Conservation (phyloP, 1,284 basidiomycete species). For the Ustilago xerochloae region DNA sequence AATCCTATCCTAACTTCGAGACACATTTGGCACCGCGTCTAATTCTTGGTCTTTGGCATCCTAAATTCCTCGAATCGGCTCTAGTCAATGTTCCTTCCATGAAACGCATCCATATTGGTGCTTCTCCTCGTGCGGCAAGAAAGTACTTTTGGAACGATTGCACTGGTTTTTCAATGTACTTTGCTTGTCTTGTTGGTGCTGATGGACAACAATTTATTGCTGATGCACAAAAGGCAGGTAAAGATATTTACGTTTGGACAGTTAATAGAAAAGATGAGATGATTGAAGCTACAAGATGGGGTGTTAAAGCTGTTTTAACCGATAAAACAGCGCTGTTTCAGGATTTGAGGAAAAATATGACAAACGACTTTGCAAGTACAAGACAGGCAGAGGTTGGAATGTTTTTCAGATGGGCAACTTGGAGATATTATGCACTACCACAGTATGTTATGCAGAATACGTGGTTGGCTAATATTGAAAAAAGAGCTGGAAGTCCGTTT, state of each 20-base stretch:
- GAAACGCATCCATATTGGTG: conserved; percentile 85
- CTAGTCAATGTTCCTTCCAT: conserved; percentile 82
- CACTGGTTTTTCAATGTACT: conserved; percentile 88
- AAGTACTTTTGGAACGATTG: conserved; percentile 92
- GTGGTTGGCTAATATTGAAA: conserved; percentile 57
- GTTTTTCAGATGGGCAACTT: conserved; percentile 64
- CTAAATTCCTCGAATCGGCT: conserved; percentile 84
- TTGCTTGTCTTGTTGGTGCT: conserved; percentile 77
- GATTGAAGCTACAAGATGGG: conserved; percentile 95
- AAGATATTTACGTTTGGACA: conserved; percentile 93
- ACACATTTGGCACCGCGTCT: conserved; percentile 86
- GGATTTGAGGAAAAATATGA: conserved; percentile 76
- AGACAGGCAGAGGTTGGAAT: conserved; percentile 57
- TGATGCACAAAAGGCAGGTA: conserved; percentile 82
- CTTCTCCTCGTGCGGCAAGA: conserved; percentile 75
- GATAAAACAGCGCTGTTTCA: conserved; percentile 84
- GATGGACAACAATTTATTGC: conserved; percentile 79
- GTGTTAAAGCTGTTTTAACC: conserved; percentile 86
- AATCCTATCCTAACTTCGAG: conserved; percentile 80
- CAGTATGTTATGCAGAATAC: conserved; percentile 55
- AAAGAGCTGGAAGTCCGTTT: conserved; percentile 55
- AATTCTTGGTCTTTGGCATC: conserved; percentile 83
- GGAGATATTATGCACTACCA: conserved; percentile 57
- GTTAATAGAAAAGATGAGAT: conserved; percentile 91
- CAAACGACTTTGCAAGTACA: conserved; percentile 46